Percentiles rank a stretch among this genome's conserved stretches.
These are phyloP conservation scores for Vitellaria paradoxa DNA, from an alignment of 179 eudicot genomes.

Conservation along the genomic window DNA sequence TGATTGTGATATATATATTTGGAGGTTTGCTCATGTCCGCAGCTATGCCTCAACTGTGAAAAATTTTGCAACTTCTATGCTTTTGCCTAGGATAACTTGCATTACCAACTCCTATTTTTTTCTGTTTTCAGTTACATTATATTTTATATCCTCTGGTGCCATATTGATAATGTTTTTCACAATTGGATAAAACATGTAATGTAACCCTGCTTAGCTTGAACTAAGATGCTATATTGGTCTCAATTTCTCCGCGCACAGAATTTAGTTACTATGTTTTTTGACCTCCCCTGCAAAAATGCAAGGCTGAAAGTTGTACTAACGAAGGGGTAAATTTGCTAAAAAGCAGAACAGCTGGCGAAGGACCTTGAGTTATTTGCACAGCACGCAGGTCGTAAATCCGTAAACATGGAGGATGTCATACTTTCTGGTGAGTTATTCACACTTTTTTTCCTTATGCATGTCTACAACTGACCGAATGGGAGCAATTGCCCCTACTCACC, in stretches of 20 bases:
- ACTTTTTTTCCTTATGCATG: no score
- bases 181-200: not conserved
- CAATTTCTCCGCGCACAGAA: no score
- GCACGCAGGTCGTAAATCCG: constrained; percentile 91
- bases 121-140: not conserved
- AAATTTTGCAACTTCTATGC: not conserved
- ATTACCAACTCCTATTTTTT: not conserved
- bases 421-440: constrained; percentile 59
- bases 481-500: no score
- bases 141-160: not conserved
- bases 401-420: constrained; percentile 93
- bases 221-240: not conserved
- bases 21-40: not conserved
- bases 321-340: constrained; percentile 15
- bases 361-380: constrained; percentile 91
- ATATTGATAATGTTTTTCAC: not conserved
- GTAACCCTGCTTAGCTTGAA: not conserved
- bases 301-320: constrained; percentile 1
- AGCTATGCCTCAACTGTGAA: not conserved
- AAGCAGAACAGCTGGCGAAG: constrained; percentile 85
- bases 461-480: no score
- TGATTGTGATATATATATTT: not conserved
- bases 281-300: not conserved
- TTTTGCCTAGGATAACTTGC: not conserved
- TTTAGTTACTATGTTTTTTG: not conserved